These are phyloP conservation scores for Yamagishiella unicocca DNA, from an alignment of 139 green algal genomes.

Conservation along the genomic window DNA sequence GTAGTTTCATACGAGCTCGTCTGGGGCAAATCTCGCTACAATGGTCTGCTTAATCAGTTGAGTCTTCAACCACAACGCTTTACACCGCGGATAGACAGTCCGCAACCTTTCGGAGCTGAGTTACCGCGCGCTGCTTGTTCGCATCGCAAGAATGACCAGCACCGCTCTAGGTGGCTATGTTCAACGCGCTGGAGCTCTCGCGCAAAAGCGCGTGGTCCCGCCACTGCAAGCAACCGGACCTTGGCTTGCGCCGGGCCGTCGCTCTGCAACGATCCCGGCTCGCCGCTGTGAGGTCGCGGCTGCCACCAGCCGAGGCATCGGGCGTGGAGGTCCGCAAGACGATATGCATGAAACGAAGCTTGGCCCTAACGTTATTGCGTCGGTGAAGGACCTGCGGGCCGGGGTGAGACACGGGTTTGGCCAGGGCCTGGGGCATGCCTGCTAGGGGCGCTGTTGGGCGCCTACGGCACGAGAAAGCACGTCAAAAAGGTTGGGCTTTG, in stretches of 20 bases:
- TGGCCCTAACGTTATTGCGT: conserved; percentile 54
- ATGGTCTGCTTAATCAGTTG: too few species aligned
- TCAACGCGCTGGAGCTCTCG: not conserved
- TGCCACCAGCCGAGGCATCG: not conserved
- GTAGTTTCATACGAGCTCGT: too few species aligned
- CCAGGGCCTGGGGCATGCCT: too few species aligned
- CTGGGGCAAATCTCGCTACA: too few species aligned
- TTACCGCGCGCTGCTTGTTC: too few species aligned
- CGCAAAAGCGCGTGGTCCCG: not conserved
- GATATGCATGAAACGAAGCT: conserved; percentile 56
- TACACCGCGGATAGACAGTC: too few species aligned
- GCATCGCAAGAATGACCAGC: not conserved
- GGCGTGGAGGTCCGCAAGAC: not conserved
- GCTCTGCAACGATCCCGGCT: not conserved
- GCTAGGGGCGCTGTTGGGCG: too few species aligned
- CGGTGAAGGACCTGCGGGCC: conserved; percentile 48
- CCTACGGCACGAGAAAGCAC: too few species aligned
- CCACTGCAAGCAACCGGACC: not conserved
- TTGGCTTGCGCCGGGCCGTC: not conserved
- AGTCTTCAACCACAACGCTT: too few species aligned
- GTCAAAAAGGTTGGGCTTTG: too few species aligned
- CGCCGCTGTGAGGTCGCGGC: not conserved
- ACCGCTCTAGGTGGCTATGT: not conserved
- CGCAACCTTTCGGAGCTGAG: too few species aligned
- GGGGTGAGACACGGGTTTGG: too few species aligned